Evolutionary conservation across 306 rosid genomes (phyloP), one percentile per base, ranked within the genome.

Genomic region (Castanea mollissima): DNA sequence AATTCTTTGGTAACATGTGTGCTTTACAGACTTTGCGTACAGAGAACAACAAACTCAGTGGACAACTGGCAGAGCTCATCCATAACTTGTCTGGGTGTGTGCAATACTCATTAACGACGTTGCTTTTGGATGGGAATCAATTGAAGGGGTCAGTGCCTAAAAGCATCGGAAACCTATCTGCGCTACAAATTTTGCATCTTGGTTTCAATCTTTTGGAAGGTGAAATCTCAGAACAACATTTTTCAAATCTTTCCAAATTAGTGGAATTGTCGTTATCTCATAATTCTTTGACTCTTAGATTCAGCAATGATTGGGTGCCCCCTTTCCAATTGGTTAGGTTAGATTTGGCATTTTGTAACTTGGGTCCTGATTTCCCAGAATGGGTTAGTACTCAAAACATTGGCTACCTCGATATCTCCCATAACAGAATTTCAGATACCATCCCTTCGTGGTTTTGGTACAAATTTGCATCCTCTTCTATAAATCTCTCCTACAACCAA

Each of bases 331-430:
- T 82, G 20, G 0, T 1, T 1, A 0, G 0, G 5, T 8, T 82
- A 18, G 2, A 0, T 15, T 20, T 76, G 75, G 5, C 19, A 12
- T 82, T 63, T 60, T 71, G 85, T 69, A 79, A 74, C 15, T 63
- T 79, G 5, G 86, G 83, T 55, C 74, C 78, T 25, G 44, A 59
- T 15, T 83, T 83, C 75, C 83, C 86, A 2, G 70, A 59, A 79
- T 83, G 86, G 86, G 86, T 55, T 83, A n/a, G 13, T 2, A 57
- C 80, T 2, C 83, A 83, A 23, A n/a, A n/a, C n/a, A 0, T 23
- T 23, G 23, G 23, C 0, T 23, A 54, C 0, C 77, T 83, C 14
- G 1, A 51, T 38, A 59, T 78, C 21, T 1, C 63, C 0, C 20
- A 74, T 56, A 51, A 46, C 3, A 21, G 10, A 46, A 78, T 83